phyloP scores from a whole-genome alignment of 495 filamentous ascomycete genomes.

The Cairneyella variabilis region DNA sequence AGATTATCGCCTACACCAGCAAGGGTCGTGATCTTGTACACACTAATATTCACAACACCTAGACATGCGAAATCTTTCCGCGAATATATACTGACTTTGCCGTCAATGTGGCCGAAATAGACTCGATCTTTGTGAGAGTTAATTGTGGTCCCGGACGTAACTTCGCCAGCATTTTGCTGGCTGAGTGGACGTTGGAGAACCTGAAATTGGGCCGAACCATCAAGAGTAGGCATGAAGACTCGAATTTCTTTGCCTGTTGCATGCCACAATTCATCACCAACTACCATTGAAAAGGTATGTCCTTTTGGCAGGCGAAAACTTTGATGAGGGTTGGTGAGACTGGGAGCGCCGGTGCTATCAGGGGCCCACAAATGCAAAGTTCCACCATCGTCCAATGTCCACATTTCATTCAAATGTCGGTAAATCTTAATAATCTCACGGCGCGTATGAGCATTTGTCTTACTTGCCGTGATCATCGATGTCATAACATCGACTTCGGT shows the following conservation, averaged over 20 bases:
- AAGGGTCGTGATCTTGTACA: constrained; percentile 93
- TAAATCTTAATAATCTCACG: constrained; percentile 83
- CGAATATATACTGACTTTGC: constrained; percentile 91
- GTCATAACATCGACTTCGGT: constrained; percentile 78
- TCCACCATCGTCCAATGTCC: constrained; percentile 90
- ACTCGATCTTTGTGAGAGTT: constrained; percentile 73
- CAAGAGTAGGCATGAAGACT: constrained; percentile 71
- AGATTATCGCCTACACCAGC: constrained; percentile 78
- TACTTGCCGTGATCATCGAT: constrained; percentile 61
- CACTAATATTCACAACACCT: constrained; percentile 74
- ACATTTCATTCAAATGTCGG: constrained; percentile 83
- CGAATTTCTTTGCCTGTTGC: constrained; percentile 85
- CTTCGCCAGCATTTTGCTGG: constrained; percentile 67
- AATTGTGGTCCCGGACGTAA: constrained; percentile 80
- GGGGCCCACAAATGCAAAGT: constrained; percentile 85
- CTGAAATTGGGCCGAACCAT: constrained; percentile 63
- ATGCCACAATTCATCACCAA: constrained; percentile 79
- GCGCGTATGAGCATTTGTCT: constrained; percentile 69
- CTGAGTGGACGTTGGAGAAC: constrained; percentile 64
- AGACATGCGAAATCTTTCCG: constrained; percentile 68
- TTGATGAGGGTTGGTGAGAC: constrained; percentile 59
- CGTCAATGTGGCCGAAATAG: constrained; percentile 89
- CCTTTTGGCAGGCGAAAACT: constrained; percentile 71
- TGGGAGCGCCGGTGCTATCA: constrained; percentile 70
- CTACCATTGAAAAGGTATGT: constrained; percentile 82